These are phyloP conservation scores for Stentor coeruleus DNA, from an alignment of 73 alveolate genomes.

Conservation along the genomic window DNA sequence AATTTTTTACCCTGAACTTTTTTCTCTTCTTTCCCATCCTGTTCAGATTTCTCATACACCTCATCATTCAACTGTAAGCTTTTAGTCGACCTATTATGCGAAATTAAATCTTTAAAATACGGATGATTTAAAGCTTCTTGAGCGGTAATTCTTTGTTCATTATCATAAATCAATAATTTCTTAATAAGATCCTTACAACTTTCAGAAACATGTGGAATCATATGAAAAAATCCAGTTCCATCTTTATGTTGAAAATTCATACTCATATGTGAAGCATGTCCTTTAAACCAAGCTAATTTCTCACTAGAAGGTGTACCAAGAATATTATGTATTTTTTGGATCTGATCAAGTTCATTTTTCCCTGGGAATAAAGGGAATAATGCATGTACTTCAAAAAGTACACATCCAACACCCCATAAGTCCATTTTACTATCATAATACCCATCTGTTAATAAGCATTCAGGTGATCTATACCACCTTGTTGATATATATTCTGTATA, in stretches of 20 bases:
- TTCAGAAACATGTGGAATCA: slow-evolving; percentile 57
- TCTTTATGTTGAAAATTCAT: slow-evolving; percentile 71
- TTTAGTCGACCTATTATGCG: neutral
- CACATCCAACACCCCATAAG: slow-evolving; percentile 99
- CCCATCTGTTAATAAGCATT: slow-evolving; percentile 98
- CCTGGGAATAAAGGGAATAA: slow-evolving; percentile 92
- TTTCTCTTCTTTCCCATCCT: too few relatives aligned
- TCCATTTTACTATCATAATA: slow-evolving; percentile 98
- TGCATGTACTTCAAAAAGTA: slow-evolving; percentile 93
- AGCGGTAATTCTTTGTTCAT: slow-evolving; percentile 55
- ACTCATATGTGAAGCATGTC: slow-evolving; percentile 80
- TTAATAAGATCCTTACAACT: slow-evolving; percentile 46
- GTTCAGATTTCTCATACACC: neutral
- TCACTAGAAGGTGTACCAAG: slow-evolving; percentile 86
- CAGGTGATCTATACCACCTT: slow-evolving; percentile 98
- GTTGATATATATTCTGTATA: slow-evolving; percentile 90
- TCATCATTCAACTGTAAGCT: neutral
- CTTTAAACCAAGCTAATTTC: slow-evolving; percentile 69
- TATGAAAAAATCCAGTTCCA: slow-evolving; percentile 81
- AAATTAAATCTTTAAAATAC: slow-evolving; percentile 62
- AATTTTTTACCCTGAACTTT: neutral
- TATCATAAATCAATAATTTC: slow-evolving; percentile 42
- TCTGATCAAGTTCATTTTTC: slow-evolving; percentile 94
- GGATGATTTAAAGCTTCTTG: slow-evolving; percentile 65
- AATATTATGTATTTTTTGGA: slow-evolving; percentile 89